phyloP scores from a whole-genome alignment of 1,139 yeast species.

The Tardiomyces depauwii region DNA sequence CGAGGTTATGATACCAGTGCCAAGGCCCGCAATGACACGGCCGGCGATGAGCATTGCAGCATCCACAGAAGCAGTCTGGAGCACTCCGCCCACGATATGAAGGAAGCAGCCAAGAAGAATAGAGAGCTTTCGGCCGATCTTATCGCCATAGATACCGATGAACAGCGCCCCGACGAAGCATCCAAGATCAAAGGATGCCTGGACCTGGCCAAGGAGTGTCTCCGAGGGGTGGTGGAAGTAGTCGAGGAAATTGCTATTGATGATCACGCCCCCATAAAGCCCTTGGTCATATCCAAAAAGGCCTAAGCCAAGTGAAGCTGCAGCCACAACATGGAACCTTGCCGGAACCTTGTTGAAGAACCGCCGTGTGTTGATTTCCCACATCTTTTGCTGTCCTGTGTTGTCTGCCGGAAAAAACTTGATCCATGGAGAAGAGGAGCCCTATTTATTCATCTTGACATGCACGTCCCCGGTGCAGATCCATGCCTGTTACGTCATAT shows the following conservation, averaged over 20 bases:
- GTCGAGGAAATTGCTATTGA: not conserved
- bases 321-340: not conserved
- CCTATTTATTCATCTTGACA: too few relatives aligned
- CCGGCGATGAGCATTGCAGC: not conserved
- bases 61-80: not conserved
- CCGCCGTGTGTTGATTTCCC: too few relatives aligned
- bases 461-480: too few relatives aligned
- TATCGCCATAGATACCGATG: constrained; percentile 1
- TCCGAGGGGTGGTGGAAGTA: constrained; percentile 1
- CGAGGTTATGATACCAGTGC: not conserved
- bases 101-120: constrained; percentile 1
- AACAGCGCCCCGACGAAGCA: constrained; percentile 4
- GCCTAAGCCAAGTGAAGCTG: not conserved
- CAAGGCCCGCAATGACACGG: not conserved
- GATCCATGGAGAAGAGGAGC: too few relatives aligned
- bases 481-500: too few relatives aligned
- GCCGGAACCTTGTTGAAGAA: not conserved
- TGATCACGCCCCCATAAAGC: constrained; percentile 12
- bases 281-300: constrained; percentile 18
- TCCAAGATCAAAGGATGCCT: constrained; percentile 2
- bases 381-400: too few relatives aligned
- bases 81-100: not conserved
- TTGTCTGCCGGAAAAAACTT: too few relatives aligned
- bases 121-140: constrained; percentile 1
- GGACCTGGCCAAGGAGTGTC: constrained; percentile 3